Percentiles rank a stretch among this genome's conserved stretches.
Evolutionary conservation across 768 basidiomycete genomes (phyloP).

Genomic region (Mrakia frigida): DNA sequence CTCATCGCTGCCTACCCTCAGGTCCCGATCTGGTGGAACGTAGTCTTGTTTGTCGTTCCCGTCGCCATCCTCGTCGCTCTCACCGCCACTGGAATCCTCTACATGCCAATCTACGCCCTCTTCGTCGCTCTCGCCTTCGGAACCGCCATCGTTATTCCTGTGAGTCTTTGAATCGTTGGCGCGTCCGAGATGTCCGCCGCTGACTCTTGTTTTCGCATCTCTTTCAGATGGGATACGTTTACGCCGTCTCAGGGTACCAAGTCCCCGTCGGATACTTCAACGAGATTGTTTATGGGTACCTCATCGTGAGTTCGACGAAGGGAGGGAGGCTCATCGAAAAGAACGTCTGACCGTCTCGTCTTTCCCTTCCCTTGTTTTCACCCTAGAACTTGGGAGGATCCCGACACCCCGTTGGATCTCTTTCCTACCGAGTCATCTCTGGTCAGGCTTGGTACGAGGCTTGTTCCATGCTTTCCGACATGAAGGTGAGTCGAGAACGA

Average conservation of each 20-base stretch:
- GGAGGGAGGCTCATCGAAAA: too few species aligned
- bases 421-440: slow-evolving; percentile 22
- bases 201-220: background rate
- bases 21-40: slow-evolving; percentile 4
- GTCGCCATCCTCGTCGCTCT: background rate
- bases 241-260: background rate
- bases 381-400: slow-evolving; percentile 2
- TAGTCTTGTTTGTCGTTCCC: background rate
- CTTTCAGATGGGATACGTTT: slow-evolving; percentile 1
- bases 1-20: slow-evolving; percentile 10
- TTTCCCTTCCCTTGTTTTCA: too few species aligned
- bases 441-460: slow-evolving; percentile 24
- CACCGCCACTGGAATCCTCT: slow-evolving; percentile 4
- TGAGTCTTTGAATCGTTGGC: background rate
- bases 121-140: background rate
- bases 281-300: slow-evolving; percentile 12
- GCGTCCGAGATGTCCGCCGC: background rate
- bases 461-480: slow-evolving; percentile 6
- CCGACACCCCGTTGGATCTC: slow-evolving; percentile 13
- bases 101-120: slow-evolving; percentile 9
- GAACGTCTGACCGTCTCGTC: too few species aligned
- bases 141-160: background rate
- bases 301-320: background rate
- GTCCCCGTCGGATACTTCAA: slow-evolving; percentile 18
- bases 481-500: too few species aligned